Percentiles rank a stretch among this genome's conserved stretches.
phyloP scores from a whole-genome alignment of 2,329 filamentous ascomycete genomes.

The Fusarium sp. region DNA sequence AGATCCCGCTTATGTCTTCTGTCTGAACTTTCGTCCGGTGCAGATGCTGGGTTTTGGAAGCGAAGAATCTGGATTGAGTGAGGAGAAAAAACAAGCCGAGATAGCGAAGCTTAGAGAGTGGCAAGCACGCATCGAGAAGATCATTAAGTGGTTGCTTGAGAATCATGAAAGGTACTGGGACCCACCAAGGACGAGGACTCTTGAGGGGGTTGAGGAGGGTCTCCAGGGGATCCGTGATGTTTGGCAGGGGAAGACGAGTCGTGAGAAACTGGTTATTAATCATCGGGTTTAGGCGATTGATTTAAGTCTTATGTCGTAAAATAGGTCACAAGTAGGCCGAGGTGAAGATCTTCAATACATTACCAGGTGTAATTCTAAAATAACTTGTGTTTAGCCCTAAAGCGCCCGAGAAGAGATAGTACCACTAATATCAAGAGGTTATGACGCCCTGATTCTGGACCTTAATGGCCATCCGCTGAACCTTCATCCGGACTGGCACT shows the following conservation, averaged over 20 bases:
- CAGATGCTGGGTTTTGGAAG: background rate
- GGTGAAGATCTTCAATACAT: background rate
- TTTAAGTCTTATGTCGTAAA: no score
- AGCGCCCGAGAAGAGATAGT: no score
- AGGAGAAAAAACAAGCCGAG: background rate
- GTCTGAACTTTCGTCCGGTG: background rate
- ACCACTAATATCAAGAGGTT: no score
- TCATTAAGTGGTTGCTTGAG: background rate
- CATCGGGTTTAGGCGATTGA: background rate
- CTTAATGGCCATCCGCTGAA: no score
- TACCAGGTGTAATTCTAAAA: no score
- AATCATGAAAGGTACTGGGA: slow-evolving; percentile 14
- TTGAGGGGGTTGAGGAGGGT: slow-evolving; percentile 14
- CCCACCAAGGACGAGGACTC: background rate
- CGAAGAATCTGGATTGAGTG: background rate
- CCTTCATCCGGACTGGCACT: no score
- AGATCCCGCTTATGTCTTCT: background rate
- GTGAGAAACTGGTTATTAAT: slow-evolving; percentile 9
- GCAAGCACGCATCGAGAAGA: slow-evolving; percentile 7
- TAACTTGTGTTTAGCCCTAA: no score
- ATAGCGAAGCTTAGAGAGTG: background rate
- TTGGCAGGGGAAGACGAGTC: slow-evolving; percentile 9
- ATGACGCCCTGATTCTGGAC: no score
- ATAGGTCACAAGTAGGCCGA: background rate
- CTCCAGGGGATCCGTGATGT: slow-evolving; percentile 11